Evolutionary conservation across 2,329 filamentous ascomycete genomes (phyloP).

Genomic region (Diaporthe citriasiana): DNA sequence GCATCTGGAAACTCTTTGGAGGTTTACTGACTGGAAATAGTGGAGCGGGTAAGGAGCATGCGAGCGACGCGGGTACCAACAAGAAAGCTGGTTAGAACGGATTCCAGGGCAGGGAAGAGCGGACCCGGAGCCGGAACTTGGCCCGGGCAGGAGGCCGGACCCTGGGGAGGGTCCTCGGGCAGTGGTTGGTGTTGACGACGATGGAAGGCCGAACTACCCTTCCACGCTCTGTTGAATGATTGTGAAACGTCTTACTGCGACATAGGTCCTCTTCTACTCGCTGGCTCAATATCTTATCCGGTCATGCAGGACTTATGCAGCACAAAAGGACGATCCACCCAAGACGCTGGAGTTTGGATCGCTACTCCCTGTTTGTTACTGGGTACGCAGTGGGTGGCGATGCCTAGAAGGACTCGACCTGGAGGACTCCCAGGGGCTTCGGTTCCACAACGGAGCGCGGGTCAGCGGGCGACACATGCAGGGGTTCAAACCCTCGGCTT

Average conservation of each 20-base stretch:
- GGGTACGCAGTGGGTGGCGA: background rate
- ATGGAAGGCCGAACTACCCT: background rate
- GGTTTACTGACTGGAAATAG: background rate
- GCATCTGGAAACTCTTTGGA: background rate
- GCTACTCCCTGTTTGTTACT: too few species aligned
- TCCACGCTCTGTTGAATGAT: background rate
- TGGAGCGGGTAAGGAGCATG: background rate
- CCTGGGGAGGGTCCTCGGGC: background rate
- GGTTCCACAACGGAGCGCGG: constrained; percentile 1
- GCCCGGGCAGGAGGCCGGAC: background rate
- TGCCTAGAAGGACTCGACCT: background rate
- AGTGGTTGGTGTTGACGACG: background rate
- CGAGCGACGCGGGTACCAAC: background rate
- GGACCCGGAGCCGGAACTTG: constrained; percentile 5
- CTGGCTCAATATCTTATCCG: background rate
- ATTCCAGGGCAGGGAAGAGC: background rate
- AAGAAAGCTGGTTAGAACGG: constrained; percentile 2
- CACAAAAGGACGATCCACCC: background rate
- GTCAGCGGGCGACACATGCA: constrained; percentile 7
- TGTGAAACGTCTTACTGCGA: too few species aligned
- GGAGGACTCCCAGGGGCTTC: background rate
- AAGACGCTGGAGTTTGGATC: background rate
- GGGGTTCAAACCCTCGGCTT: background rate
- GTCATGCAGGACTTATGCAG: background rate
- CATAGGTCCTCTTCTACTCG: background rate